Evolutionary conservation across 495 filamentous ascomycete species (phyloP).

Genomic region (Bathelium albidoporum): DNA sequence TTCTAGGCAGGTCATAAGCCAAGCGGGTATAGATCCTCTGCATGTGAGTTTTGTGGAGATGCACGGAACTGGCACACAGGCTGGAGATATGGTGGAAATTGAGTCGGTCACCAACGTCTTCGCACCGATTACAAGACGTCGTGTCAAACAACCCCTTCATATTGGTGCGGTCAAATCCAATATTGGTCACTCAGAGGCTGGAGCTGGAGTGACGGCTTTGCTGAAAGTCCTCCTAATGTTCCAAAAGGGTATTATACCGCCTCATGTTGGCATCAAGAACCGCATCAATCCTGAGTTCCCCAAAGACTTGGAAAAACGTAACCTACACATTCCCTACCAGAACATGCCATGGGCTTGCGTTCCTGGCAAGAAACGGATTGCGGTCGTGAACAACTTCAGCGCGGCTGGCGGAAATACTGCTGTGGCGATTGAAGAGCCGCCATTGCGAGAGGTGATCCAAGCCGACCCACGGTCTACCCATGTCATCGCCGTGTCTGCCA

Average conservation of each 20-base stretch:
- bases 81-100: conserved; percentile 31
- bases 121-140: conserved; percentile 19
- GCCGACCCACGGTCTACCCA: conserved; percentile 43
- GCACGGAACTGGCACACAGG: conserved; percentile 37
- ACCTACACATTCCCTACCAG: conserved; percentile 31
- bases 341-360: neutral
- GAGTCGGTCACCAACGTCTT: conserved; percentile 25
- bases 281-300: conserved; percentile 34
- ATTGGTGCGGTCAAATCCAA: conserved; percentile 28
- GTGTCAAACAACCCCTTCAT: conserved; percentile 15
- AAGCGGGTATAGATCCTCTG: conserved; percentile 15
- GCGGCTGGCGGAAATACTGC: conserved; percentile 47
- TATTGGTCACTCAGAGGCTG: conserved; percentile 30
- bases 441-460: conserved; percentile 13
- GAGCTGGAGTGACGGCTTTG: conserved; percentile 27
- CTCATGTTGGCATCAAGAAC: conserved; percentile 31
- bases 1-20: conserved; percentile 16
- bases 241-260: conserved; percentile 29
- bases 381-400: conserved; percentile 61
- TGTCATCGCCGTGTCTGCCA: conserved; percentile 49
- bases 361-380: conserved; percentile 30
- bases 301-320: conserved; percentile 19
- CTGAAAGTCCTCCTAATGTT: conserved; percentile 34
- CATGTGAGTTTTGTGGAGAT: conserved; percentile 29
- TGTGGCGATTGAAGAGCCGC: conserved; percentile 49